Evolutionary conservation across 805 yeast genomes (phyloP), one percentile per base, ranked within the genome.

Genomic region (Yamadazyma laniorum): DNA sequence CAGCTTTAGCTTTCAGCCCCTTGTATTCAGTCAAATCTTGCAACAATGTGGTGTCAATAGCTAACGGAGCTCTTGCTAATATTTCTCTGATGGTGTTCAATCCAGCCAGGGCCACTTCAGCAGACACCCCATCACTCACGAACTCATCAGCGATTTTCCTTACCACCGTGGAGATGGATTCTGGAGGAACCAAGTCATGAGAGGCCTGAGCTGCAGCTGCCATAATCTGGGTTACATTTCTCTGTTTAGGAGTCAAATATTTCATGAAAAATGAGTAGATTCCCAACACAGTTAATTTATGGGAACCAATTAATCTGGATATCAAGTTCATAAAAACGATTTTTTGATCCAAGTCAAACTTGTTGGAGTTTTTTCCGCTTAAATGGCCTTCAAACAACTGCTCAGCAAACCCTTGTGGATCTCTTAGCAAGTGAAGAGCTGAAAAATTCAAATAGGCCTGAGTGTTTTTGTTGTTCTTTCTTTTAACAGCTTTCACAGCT

Each of bases 51-150:
- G 85, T 82, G 37, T 89, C 97, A 52, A 93, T 89, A 18, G 98
- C 96, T 48, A 91, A 71, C 12, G 99, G 97, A 8, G 95, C 95
- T 71, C 99, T 82, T 2, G 96, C 64, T 47, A 90, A 74, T 42
- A 93, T 88, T 63, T 93, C 99, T 51, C 98, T 75, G 43, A 91
- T 91, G 3, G 98, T 86, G 62, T 93, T 93, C 49, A 93, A 74
- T 55, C 99, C 99, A 4, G 98, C 98, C 37, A 97, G 89, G 4
- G 97, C 97, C 38, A 90, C 99, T 64, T 93, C 96, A 23, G 95
- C 81, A 12, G 97, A 89, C 27, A 93, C 99, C 73, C 99, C 99
- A 56, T 93, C 98, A 49, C 95, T 85, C 18, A 93, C 96, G 54
- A 93, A 93, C 64, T 93, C 99, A 63, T 93, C 95, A 1, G 99